Conservation (phyloP, 495 filamentous ascomycete species). For the Neurospora sp. region DNA sequence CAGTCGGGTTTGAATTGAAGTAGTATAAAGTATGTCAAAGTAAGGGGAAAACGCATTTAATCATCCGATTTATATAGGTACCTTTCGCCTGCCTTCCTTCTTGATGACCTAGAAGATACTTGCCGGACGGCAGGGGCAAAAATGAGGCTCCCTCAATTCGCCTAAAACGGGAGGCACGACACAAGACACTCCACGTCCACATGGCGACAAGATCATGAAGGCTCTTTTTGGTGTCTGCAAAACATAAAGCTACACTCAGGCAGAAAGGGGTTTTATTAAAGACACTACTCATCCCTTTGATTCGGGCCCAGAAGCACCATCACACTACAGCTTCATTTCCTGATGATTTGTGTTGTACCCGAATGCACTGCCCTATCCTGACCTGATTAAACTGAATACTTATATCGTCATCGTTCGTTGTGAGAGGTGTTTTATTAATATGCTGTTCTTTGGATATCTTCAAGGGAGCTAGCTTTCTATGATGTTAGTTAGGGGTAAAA, state of each 20-base stretch:
- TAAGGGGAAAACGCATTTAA: not conserved
- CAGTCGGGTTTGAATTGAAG: not conserved
- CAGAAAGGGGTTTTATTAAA: no score
- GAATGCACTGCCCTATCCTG: no score
- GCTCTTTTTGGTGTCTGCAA: not conserved
- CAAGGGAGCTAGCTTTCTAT: no score
- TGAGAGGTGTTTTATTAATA: no score
- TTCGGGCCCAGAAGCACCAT: no score
- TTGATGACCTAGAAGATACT: not conserved
- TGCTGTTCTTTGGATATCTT: no score
- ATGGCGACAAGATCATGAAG: not conserved
- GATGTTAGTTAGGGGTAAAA: no score
- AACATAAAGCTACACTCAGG: not conserved
- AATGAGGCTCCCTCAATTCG: not conserved
- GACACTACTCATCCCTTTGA: no score
- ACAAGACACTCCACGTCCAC: not conserved
- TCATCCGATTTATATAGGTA: not conserved
- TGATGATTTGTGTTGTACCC: no score
- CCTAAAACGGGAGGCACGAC: not conserved
- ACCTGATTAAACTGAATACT: no score
- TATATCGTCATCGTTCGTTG: no score
- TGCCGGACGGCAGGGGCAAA: not conserved
- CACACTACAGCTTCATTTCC: no score
- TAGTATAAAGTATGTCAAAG: not conserved
- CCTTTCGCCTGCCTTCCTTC: not conserved